Percentiles rank a stretch among this genome's conserved stretches.
phyloP scores from a whole-genome alignment of 1,139 yeast species.

The Candida sanyaensis region DNA sequence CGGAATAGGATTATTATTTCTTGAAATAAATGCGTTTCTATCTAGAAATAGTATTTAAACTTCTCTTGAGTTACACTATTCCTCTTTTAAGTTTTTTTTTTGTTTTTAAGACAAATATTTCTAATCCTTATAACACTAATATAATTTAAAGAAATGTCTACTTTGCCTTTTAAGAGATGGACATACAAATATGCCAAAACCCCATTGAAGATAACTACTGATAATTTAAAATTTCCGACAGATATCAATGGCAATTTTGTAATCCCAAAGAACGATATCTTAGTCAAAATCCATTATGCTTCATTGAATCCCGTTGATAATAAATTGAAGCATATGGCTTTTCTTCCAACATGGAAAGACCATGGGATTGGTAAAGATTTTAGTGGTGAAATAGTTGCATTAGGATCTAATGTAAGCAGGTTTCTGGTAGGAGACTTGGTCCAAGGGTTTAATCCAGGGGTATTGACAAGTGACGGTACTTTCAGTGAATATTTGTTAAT shows the following conservation, averaged over 20 bases:
- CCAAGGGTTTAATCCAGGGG: slow-evolving; percentile 50
- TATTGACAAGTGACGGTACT: slow-evolving; percentile 51
- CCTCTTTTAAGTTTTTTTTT: too few relatives aligned
- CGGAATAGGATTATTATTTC: too few relatives aligned
- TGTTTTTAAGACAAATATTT: too few relatives aligned
- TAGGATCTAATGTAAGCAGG: slow-evolving; percentile 39
- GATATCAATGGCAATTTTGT: not conserved
- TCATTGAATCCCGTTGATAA: slow-evolving; percentile 71
- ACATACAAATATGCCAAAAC: not conserved
- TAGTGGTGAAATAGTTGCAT: slow-evolving; percentile 59
- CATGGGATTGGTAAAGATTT: slow-evolving; percentile 67
- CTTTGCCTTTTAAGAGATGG: slow-evolving; percentile 1
- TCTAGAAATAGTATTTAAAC: too few relatives aligned
- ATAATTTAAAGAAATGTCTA: not conserved
- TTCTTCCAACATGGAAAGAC: slow-evolving; percentile 7
- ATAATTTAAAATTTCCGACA: not conserved
- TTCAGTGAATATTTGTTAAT: slow-evolving; percentile 43
- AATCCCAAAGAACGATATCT: slow-evolving; percentile 43
- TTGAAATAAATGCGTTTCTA: too few relatives aligned
- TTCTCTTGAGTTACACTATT: too few relatives aligned
- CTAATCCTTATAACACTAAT: too few relatives aligned
- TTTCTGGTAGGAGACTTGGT: slow-evolving; percentile 64
- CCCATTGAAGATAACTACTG: slow-evolving; percentile 1
- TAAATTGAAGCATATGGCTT: slow-evolving; percentile 41
- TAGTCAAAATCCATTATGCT: slow-evolving; percentile 61